A percentile compares a stretch with the other conserved stretches of the same genome.
Conservation (phyloP, 257 asterid genomes). For the Leonotis leonurus region DNA sequence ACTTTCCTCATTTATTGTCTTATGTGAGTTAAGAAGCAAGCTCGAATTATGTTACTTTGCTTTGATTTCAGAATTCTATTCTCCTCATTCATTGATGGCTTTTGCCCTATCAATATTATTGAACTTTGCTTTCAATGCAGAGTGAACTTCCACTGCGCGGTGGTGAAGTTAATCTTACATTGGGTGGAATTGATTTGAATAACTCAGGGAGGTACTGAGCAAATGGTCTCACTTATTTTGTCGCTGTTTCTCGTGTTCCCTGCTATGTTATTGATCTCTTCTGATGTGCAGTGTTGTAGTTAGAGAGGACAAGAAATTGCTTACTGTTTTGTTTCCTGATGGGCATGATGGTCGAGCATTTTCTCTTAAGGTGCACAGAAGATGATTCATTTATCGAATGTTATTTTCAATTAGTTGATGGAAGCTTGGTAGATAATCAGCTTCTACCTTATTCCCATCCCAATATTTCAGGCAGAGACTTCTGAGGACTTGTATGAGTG, state of each 20-base stretch:
- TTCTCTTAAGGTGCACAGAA: constrained; percentile 70
- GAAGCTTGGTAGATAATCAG: background rate
- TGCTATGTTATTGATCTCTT: constrained; percentile 16
- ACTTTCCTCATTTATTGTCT: constrained; percentile 4
- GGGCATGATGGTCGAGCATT: constrained; percentile 96
- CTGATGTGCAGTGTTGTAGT: constrained; percentile 70
- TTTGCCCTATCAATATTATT: constrained; percentile 8
- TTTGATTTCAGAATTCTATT: constrained; percentile 1
- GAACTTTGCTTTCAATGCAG: constrained; percentile 29
- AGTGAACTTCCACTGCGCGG: constrained; percentile 86
- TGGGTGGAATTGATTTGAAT: constrained; percentile 93
- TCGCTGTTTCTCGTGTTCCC: background rate
- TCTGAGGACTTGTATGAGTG: constrained; percentile 87
- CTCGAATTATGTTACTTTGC: constrained; percentile 9
- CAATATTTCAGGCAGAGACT: constrained; percentile 66
- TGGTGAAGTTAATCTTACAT: constrained; percentile 86
- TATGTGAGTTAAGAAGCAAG: background rate
- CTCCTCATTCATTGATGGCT: constrained; percentile 10
- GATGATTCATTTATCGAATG: background rate
- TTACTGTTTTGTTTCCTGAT: constrained; percentile 86
- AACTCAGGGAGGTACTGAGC: constrained; percentile 94
- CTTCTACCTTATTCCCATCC: constrained; percentile 14
- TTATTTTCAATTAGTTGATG: background rate
- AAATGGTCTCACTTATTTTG: background rate
- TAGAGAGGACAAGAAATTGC: constrained; percentile 86